Conservation (phyloP, 106 monocot species). For the Iris macrosiphon region DNA sequence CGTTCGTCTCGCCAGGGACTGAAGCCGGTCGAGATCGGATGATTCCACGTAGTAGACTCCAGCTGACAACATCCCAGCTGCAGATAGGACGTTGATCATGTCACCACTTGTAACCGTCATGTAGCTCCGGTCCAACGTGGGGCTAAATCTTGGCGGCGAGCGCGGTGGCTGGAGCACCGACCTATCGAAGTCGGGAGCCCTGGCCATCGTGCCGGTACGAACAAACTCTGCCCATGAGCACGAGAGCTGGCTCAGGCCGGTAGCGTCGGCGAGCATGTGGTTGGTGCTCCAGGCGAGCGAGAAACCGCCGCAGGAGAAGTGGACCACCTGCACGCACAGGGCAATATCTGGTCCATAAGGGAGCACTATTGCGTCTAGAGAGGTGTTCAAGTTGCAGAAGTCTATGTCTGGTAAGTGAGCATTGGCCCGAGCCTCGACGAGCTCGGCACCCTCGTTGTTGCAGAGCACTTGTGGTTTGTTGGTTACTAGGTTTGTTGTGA, state of each 20-base stretch:
- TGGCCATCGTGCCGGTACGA: conserved; percentile 1
- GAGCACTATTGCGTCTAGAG: not conserved
- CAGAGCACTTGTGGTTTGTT: conserved; percentile 7
- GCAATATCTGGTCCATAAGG: conserved; percentile 9
- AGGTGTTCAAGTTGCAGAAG: conserved; percentile 2
- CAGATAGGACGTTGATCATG: conserved; percentile 12
- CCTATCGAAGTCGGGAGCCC: conserved; percentile 16
- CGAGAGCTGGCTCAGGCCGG: conserved; percentile 6
- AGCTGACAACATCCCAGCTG: not conserved
- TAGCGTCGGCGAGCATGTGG: conserved; percentile 24
- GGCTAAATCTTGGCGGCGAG: not conserved
- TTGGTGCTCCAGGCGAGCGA: conserved; percentile 17
- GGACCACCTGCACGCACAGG: conserved; percentile 20
- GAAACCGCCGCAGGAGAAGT: conserved; percentile 23
- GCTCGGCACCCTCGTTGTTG: conserved; percentile 31
- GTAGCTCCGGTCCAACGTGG: conserved; percentile 13
- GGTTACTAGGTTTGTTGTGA: conserved; percentile 2
- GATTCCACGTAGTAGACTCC: conserved; percentile 8
- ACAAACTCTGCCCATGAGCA: conserved; percentile 14
- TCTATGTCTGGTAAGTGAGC: conserved; percentile 11
- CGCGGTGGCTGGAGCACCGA: conserved; percentile 17
- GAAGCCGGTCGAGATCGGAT: conserved; percentile 3
- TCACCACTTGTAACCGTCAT: not conserved
- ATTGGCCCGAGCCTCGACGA: conserved; percentile 17
- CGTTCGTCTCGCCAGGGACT: not conserved